A percentile compares a stretch with the other conserved stretches of the same genome.
phyloP scores from a whole-genome alignment of 768 basidiomycete genomes.

The Podaxis carcinomalis region DNA sequence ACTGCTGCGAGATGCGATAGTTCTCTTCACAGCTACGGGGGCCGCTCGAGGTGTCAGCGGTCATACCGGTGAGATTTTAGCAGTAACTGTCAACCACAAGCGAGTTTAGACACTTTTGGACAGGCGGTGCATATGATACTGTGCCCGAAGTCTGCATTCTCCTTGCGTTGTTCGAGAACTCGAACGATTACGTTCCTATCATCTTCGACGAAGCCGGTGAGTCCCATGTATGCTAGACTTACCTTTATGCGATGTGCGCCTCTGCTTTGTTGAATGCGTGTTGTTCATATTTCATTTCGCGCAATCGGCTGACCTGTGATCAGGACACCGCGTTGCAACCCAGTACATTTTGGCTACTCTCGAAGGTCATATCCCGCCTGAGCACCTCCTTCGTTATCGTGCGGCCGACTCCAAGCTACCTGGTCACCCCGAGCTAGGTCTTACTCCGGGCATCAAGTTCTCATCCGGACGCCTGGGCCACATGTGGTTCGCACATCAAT shows the following conservation, averaged over 20 bases:
- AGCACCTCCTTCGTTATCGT: slow-evolving; percentile 82
- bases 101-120: slow-evolving; percentile 2
- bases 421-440: slow-evolving; percentile 84
- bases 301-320: neutral
- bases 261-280: neutral
- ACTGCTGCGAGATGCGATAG: slow-evolving; percentile 79
- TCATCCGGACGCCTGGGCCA: slow-evolving; percentile 91
- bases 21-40: slow-evolving; percentile 83
- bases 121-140: slow-evolving; percentile 68
- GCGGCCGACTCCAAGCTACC: slow-evolving; percentile 84
- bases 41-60: slow-evolving; percentile 84
- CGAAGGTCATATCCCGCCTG: slow-evolving; percentile 64
- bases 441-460: slow-evolving; percentile 92
- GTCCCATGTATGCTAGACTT: slow-evolving; percentile 16
- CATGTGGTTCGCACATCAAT: slow-evolving; percentile 55
- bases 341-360: slow-evolving; percentile 83
- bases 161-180: slow-evolving; percentile 65
- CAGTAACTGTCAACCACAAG: neutral
- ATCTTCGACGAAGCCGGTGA: slow-evolving; percentile 81
- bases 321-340: slow-evolving; percentile 87
- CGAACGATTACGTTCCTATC: slow-evolving; percentile 60
- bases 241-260: neutral
- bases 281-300: neutral
- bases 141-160: slow-evolving; percentile 83
- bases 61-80: slow-evolving; percentile 57